Base-by-base conservation (phyloP, 352 stramenopile genomes). In the Phytophthora multivora region DNA sequence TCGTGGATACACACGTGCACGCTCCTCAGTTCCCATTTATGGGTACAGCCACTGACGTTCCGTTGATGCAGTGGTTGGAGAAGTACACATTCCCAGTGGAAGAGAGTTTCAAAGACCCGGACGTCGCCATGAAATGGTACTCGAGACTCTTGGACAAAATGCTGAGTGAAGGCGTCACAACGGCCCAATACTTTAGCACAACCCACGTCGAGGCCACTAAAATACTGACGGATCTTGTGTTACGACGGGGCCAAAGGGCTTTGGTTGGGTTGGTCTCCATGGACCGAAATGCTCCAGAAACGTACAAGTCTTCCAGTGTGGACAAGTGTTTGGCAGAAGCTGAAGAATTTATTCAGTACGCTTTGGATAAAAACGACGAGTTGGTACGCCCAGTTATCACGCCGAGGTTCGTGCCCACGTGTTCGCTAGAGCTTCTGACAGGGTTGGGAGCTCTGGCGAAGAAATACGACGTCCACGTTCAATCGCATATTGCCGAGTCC, bases 41-140 rank as follows among this genome's bases (percentile, higher is more conserved):
- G n/a, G 93, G 93, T 48, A 97, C 90, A 31, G 91, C 80, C 46
- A 96, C 88, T 23, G 89, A 98, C 75, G 72, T 81, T 40, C 86
- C 87, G 21, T 76, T 98, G n/a, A 90, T 98, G 87, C 70, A 90
- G 41, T 98, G 93, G 93, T 77, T 98, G 39, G 75, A 88, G 36
- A 89, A 75, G 36, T 97, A 97, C 74, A 97, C 93, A 18, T 98
- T 98, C 66, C 93, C 90, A 5, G 76, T 86, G 21, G 93, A 98
- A 66, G 49, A 66, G 12, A 74, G 60, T 18, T 95, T 97, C 33
- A 62, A 66, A 6, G 80, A 96, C 58, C 26, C 74, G 11, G 38
- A 23, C 0, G 61, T 84, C 25, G 89, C 90, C 13, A 21, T 31
- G 31, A 7, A 66, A 15, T 87, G 93, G 59, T 98, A 97, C 73